Percentiles rank a stretch among this genome's conserved stretches.
phyloP scores from a whole-genome alignment of 140 eudicot species.

The Artemisia princeps region DNA sequence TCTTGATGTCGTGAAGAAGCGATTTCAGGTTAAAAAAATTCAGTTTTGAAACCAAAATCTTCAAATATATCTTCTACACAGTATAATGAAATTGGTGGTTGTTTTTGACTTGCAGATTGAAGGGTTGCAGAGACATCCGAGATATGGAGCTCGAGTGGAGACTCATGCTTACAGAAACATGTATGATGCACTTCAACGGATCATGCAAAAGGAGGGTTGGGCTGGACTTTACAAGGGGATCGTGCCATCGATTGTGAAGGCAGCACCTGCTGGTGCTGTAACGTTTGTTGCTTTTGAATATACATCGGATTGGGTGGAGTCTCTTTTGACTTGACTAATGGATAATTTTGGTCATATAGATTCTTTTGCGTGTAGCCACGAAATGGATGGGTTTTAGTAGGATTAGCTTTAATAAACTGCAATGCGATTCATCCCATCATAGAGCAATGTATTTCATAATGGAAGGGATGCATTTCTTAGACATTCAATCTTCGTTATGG shows the following conservation, averaged over 20 bases:
- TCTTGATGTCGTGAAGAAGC: slow-evolving; percentile 91
- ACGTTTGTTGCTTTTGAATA: slow-evolving; percentile 87
- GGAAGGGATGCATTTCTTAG: slow-evolving; percentile 5
- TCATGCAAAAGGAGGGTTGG: slow-evolving; percentile 70
- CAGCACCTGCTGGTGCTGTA: slow-evolving; percentile 98
- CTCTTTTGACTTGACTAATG: slow-evolving; percentile 39
- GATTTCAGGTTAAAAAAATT: slow-evolving; percentile 63
- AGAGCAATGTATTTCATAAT: slow-evolving; percentile 14
- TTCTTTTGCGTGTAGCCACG: slow-evolving; percentile 24
- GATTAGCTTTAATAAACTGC: slow-evolving; percentile 23
- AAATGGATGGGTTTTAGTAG: slow-evolving; percentile 15
- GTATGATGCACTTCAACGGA: slow-evolving; percentile 61
- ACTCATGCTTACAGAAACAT: slow-evolving; percentile 60
- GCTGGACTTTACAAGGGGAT: slow-evolving; percentile 96
- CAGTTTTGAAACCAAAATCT: slow-evolving; percentile 1
- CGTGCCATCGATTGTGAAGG: slow-evolving; percentile 85
- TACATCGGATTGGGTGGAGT: slow-evolving; percentile 70
- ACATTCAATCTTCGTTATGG: not conserved
- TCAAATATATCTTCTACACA: not conserved
- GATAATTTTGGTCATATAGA: not conserved
- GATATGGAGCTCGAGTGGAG: slow-evolving; percentile 87
- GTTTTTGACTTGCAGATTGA: slow-evolving; percentile 47
- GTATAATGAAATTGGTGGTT: not conserved
- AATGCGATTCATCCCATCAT: slow-evolving; percentile 12
- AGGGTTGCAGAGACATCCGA: slow-evolving; percentile 71